These are phyloP conservation scores for Cytospora paraplurivora DNA, from an alignment of 2,329 filamentous ascomycete species.

Conservation along the genomic window DNA sequence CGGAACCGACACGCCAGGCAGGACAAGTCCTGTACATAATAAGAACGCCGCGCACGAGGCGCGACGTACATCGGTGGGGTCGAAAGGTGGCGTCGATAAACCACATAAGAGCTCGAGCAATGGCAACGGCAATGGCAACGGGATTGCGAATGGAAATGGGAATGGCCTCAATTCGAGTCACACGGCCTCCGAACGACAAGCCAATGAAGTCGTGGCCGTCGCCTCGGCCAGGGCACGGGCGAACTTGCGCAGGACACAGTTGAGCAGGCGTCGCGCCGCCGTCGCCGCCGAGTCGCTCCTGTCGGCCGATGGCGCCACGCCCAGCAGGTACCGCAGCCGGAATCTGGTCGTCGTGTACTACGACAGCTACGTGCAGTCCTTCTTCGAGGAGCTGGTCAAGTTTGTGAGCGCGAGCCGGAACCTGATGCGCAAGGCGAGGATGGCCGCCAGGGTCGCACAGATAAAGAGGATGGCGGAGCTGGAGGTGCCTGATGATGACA, in stretches of 20 bases:
- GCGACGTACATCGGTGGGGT: constrained; percentile 12
- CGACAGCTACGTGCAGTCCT: constrained; percentile 80
- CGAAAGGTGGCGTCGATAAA: constrained; percentile 22
- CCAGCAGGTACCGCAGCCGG: constrained; percentile 64
- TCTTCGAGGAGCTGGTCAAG: constrained; percentile 81
- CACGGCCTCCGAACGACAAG: constrained; percentile 43
- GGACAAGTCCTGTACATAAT: neutral
- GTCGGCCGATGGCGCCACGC: constrained; percentile 49
- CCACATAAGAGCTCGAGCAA: constrained; percentile 17
- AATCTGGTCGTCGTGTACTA: constrained; percentile 89
- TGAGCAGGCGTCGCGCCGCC: constrained; percentile 34
- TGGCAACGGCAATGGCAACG: constrained; percentile 32
- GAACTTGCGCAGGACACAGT: constrained; percentile 52
- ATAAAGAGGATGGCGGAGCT: constrained; percentile 63
- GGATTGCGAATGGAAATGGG: constrained; percentile 37
- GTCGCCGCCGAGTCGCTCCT: constrained; percentile 49
- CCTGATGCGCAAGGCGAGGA: constrained; percentile 82
- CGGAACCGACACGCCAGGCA: neutral
- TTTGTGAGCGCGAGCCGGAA: constrained; percentile 80
- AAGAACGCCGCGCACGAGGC: constrained; percentile 17
- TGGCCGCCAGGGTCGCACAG: constrained; percentile 73
- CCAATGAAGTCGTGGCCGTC: constrained; percentile 48
- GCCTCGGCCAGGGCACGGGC: constrained; percentile 51
- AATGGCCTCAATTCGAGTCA: constrained; percentile 36
- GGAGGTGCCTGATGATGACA: constrained; percentile 56